Conservation (phyloP, 2,329 filamentous ascomycete genomes). For the Ceratocystis ficicola region DNA sequence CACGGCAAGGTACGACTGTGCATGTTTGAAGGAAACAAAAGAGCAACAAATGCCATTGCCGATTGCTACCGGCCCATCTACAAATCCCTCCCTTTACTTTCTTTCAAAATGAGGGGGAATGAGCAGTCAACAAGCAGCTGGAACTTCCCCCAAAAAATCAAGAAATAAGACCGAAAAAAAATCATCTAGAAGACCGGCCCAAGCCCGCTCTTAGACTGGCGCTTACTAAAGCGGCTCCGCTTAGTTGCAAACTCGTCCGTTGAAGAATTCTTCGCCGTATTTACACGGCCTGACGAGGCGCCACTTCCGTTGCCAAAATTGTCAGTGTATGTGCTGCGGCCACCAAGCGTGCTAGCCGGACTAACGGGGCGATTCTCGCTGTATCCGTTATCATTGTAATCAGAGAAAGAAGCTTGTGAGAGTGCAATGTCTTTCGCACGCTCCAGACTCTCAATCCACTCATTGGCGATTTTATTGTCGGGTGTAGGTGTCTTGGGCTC, state of each 20-base stretch:
- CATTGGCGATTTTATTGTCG: constrained; percentile 53
- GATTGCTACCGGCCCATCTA: too few species aligned
- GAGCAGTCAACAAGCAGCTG: too few species aligned
- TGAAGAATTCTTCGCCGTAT: constrained; percentile 48
- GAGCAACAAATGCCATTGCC: constrained; percentile 22
- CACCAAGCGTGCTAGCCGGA: constrained; percentile 60
- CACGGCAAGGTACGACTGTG: not conserved
- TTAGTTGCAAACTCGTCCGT: constrained; percentile 44
- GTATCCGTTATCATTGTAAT: constrained; percentile 58
- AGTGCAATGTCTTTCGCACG: constrained; percentile 73
- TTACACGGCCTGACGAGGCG: constrained; percentile 35
- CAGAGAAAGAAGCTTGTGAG: constrained; percentile 51
- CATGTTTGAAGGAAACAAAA: constrained; percentile 23
- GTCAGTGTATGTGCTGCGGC: constrained; percentile 42
- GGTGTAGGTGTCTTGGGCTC: constrained; percentile 61
- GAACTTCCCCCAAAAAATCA: constrained; percentile 9
- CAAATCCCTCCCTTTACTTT: too few species aligned
- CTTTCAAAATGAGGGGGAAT: too few species aligned
- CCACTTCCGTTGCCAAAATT: constrained; percentile 31
- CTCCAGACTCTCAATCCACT: constrained; percentile 86
- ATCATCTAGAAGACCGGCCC: constrained; percentile 61
- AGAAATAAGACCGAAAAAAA: constrained; percentile 24
- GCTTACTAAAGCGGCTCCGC: constrained; percentile 69
- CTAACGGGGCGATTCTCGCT: constrained; percentile 61
- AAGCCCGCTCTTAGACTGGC: constrained; percentile 88